These are phyloP conservation scores for Puya raimondii DNA, from an alignment of 176 grass and related monocot genomes.

Conservation along the genomic window DNA sequence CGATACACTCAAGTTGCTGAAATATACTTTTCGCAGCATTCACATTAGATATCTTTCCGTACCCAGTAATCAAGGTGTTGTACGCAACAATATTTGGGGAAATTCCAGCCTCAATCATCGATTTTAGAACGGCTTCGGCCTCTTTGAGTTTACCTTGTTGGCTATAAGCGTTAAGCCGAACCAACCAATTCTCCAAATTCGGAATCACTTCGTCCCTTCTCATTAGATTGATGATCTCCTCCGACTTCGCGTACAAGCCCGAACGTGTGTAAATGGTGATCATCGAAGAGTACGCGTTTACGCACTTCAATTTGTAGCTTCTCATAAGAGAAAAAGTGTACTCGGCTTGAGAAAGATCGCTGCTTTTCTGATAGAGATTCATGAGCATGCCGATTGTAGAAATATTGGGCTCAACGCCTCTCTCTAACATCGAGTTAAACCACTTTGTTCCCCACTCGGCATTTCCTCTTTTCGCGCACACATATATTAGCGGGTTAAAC, in stretches of 20 bases:
- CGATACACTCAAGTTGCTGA: constrained; percentile 32
- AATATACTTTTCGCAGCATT: constrained; percentile 41
- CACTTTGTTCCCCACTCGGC: constrained; percentile 74
- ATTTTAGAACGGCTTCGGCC: constrained; percentile 43
- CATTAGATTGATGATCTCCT: constrained; percentile 58
- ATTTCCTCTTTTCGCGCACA: constrained; percentile 71
- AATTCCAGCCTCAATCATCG: constrained; percentile 43
- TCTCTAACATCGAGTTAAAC: constrained; percentile 62
- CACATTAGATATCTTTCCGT: constrained; percentile 52
- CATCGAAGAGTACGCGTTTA: constrained; percentile 71
- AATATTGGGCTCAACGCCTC: constrained; percentile 48
- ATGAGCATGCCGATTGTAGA: constrained; percentile 88
- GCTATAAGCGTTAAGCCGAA: constrained; percentile 64
- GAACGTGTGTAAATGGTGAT: constrained; percentile 65
- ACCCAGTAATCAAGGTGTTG: constrained; percentile 91
- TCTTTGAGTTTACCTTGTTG: constrained; percentile 81
- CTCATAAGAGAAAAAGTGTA: constrained; percentile 67
- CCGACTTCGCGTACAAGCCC: constrained; percentile 49
- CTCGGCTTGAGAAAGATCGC: constrained; percentile 46
- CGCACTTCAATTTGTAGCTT: constrained; percentile 42
- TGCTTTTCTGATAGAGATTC: constrained; percentile 75
- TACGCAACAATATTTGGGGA: constrained; percentile 67
- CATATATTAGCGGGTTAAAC: constrained; percentile 76
- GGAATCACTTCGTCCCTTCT: constrained; percentile 49
- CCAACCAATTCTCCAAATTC: constrained; percentile 83